Base-by-base conservation (phyloP, 805 yeast species). In the Candida patagonica region DNA sequence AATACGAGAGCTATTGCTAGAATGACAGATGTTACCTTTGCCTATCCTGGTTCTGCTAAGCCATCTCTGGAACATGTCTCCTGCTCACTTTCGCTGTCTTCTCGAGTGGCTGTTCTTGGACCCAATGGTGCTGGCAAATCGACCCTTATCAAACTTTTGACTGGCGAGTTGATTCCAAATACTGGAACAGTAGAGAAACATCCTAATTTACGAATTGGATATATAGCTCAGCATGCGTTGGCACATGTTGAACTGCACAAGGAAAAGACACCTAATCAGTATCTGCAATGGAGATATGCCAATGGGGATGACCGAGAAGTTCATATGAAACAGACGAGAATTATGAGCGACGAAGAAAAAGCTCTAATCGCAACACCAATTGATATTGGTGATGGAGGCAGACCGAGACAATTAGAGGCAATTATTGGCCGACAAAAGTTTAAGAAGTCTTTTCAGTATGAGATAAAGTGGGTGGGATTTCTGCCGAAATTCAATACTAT, bases 61-160 rank as follows among this genome's bases (percentile, higher is more conserved):
- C 94, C 95, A 25, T 84, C 95, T 2, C 68, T 89, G 53, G 57
- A 62, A 23, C 57, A 83, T 56, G 92, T 87, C 27, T 80, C 95
- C 2, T 84, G 94, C 63, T 82, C 95, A n/a, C 71, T 92, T 44
- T 83, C 95, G 2, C 69, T 89, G 50, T 84, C 95, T n/a, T 89
- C 97, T 25, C 80, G 98, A 67, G 95, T 89, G 48, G 97, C 97
- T 34, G 78, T 92, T 54, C 66, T 92, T 42, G 98, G 98, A 41
- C 96, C 97, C 46, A 89, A 89, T 61, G 98, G 98, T 72, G 98
- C 98, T 39, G 98, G 98, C 68, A 89, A 89, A 63, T 86, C 96
- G 9, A 89, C 98, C 13, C 73, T 92, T 56, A 89, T 92, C 65
- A 89, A 89, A 64, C 70, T 92, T 40, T 71, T 89, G 52, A 92